Evolutionary conservation across 352 stramenopile species (phyloP).

Genomic region (Saprolegnia parasitica): DNA sequence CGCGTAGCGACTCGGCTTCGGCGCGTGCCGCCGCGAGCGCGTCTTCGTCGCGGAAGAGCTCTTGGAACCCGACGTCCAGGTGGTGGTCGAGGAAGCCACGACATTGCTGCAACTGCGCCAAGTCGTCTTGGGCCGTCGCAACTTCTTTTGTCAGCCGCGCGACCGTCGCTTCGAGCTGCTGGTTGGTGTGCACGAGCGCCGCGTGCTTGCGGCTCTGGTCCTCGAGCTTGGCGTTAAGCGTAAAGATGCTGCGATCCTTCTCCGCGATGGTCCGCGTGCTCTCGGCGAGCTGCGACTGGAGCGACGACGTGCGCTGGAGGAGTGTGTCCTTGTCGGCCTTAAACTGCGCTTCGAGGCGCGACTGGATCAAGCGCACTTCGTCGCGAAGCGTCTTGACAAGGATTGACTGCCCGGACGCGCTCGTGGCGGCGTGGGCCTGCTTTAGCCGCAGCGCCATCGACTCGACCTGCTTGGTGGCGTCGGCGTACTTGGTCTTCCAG

Average conservation of each 20-base stretch:
- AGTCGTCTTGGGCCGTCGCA: background rate
- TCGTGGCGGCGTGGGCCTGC: slow-evolving; percentile 1
- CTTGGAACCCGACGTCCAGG: slow-evolving; percentile 19
- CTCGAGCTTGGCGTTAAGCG: background rate
- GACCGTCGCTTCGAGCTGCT: background rate
- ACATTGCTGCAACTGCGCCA: slow-evolving; percentile 10
- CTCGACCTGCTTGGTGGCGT: background rate
- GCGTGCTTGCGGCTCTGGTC: background rate
- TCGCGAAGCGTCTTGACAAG: slow-evolving; percentile 20
- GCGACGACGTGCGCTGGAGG: background rate
- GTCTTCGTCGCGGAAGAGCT: slow-evolving; percentile 12
- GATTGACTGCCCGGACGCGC: slow-evolving; percentile 9
- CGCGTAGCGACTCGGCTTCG: background rate
- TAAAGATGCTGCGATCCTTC: slow-evolving; percentile 3
- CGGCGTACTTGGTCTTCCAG: background rate
- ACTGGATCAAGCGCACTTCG: slow-evolving; percentile 16
- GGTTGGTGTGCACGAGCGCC: background rate
- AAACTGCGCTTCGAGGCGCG: slow-evolving; percentile 17
- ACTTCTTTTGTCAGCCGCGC: slow-evolving; percentile 5
- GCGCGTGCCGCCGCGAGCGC: background rate
- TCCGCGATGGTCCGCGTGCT: background rate
- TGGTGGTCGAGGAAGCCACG: slow-evolving; percentile 21
- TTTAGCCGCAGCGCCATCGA: background rate
- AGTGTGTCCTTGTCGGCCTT: slow-evolving; percentile 5
- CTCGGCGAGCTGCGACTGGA: background rate